Evolutionary conservation across 1,139 yeast species (phyloP).

Genomic region (Candida buenavistaensis): DNA sequence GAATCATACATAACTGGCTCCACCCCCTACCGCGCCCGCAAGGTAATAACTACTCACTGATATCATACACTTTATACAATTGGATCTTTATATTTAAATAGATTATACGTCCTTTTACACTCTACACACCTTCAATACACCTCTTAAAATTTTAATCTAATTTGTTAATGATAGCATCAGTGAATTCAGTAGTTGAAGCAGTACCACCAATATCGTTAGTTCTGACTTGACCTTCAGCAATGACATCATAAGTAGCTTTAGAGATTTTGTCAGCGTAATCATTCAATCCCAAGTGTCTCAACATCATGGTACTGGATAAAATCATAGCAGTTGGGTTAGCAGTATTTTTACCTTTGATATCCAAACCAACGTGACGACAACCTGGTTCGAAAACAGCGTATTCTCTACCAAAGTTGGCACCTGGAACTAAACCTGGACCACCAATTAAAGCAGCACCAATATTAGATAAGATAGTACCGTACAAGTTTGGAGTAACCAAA

Average conservation of each 20-base stretch:
- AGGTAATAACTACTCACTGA: no score
- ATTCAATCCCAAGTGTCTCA: constrained; percentile 92
- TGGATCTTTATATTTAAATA: no score
- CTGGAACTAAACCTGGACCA: constrained; percentile 98
- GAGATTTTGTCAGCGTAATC: constrained; percentile 83
- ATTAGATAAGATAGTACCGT: constrained; percentile 96
- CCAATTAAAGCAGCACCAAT: constrained; percentile 98
- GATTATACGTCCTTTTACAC: no score
- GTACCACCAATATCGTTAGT: constrained; percentile 90
- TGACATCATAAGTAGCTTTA: constrained; percentile 83
- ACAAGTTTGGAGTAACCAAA: constrained; percentile 95
- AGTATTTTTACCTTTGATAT: constrained; percentile 88
- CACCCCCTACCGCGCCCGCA: no score
- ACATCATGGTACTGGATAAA: constrained; percentile 83
- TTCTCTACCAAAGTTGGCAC: constrained; percentile 97
- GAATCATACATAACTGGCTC: no score
- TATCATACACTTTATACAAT: no score
- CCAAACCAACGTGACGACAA: constrained; percentile 98
- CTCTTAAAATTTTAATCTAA: constrained; percentile 26
- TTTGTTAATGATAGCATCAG: constrained; percentile 75
- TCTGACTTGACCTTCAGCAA: constrained; percentile 79
- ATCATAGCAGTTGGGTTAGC: constrained; percentile 99
- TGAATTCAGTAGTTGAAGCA: constrained; percentile 89
- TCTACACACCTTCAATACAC: not conserved
- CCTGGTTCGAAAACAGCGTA: constrained; percentile 99